Conservation (phyloP, 2,329 filamentous ascomycete species). For the Ophiostoma fasciatum region DNA sequence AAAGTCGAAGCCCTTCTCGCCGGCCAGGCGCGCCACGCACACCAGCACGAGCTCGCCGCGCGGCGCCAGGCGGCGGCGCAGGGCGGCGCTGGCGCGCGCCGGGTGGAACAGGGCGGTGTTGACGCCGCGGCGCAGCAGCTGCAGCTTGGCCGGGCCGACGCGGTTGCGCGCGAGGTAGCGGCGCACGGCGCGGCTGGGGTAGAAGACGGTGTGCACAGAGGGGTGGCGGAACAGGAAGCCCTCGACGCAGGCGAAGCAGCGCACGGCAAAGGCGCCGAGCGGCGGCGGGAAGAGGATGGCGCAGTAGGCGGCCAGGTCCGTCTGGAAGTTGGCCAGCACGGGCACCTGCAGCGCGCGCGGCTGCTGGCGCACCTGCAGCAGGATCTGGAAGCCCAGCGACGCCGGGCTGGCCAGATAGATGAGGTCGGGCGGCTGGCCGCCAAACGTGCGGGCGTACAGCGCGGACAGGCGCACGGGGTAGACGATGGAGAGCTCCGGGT, state of each 20-base stretch:
- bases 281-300: constrained; percentile 52
- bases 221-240: constrained; percentile 49
- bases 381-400: constrained; percentile 54
- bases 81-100: constrained; percentile 29
- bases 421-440: constrained; percentile 39
- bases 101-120: constrained; percentile 49
- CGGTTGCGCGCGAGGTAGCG: constrained; percentile 43
- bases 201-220: constrained; percentile 52
- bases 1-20: constrained; percentile 58
- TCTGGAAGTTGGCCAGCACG: constrained; percentile 56
- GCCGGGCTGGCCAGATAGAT: constrained; percentile 58
- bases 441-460: constrained; percentile 45
- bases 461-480: constrained; percentile 52
- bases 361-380: constrained; percentile 52
- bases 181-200: constrained; percentile 48
- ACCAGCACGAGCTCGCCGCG: constrained; percentile 49
- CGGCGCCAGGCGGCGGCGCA: constrained; percentile 41
- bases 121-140: constrained; percentile 49
- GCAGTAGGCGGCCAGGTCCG: constrained; percentile 54
- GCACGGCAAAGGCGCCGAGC: constrained; percentile 45
- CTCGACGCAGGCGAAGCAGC: constrained; percentile 46
- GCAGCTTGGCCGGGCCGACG: constrained; percentile 40
- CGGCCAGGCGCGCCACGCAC: constrained; percentile 51
- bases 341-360: constrained; percentile 37
- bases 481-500: constrained; percentile 54